A percentile compares a stretch with the other conserved stretches of the same genome.
phyloP scores from a whole-genome alignment of 768 basidiomycete genomes.

The Paxillus ammoniavirescens region DNA sequence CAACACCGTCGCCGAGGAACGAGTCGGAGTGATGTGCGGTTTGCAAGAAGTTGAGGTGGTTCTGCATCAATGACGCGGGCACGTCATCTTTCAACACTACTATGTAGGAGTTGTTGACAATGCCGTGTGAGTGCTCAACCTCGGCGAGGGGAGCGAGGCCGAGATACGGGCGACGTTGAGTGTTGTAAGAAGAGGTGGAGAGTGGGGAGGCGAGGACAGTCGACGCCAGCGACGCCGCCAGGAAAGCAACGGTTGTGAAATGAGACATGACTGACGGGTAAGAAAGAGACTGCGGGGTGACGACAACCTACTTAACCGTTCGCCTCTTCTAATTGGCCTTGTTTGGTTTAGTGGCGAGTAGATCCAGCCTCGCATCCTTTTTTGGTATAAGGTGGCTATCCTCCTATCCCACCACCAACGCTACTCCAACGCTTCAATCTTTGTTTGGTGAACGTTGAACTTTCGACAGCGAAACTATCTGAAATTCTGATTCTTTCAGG shows the following conservation, averaged over 20 bases:
- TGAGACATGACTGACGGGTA: constrained; percentile 33
- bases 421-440: not conserved
- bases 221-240: constrained; percentile 39
- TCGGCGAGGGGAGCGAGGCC: constrained; percentile 60
- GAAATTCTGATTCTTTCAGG: no score
- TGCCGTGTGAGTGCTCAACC: constrained; percentile 62
- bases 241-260: constrained; percentile 31
- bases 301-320: constrained; percentile 25
- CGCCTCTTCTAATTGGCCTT: constrained; percentile 19
- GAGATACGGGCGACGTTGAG: constrained; percentile 43
- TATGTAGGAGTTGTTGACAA: constrained; percentile 91
- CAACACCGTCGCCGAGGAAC: constrained; percentile 41
- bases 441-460: not conserved
- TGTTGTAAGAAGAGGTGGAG: constrained; percentile 39
- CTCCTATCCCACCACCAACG: not conserved
- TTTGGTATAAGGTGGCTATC: not conserved
- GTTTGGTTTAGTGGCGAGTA: constrained; percentile 29
- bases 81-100: constrained; percentile 80
- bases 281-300: constrained; percentile 6
- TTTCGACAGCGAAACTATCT: not conserved
- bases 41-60: constrained; percentile 79
- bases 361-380: not conserved
- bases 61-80: constrained; percentile 54
- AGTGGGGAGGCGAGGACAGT: constrained; percentile 40
- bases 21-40: constrained; percentile 55